A percentile compares a stretch with the other conserved stretches of the same genome.
phyloP scores from a whole-genome alignment of 108 stramenopile genomes.

The Nannochloropsis granulata region DNA sequence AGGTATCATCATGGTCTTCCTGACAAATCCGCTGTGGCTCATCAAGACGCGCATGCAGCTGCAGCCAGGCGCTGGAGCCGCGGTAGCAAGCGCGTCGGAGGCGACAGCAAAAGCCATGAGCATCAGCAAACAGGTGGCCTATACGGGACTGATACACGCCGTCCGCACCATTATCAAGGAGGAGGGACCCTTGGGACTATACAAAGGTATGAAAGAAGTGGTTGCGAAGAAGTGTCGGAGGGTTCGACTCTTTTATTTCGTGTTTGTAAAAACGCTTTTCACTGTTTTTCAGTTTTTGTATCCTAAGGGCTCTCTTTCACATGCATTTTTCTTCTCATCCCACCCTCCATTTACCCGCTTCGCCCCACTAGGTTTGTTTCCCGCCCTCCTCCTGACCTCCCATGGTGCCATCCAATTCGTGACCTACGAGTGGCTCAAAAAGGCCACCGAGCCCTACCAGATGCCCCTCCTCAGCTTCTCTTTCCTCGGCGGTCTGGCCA shows the following conservation, averaged over 20 bases:
- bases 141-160: conserved; percentile 14
- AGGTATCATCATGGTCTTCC: conserved; percentile 72
- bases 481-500: conserved; percentile 17
- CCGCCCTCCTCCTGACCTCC: conserved; percentile 77
- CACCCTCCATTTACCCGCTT: not conserved
- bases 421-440: conserved; percentile 79
- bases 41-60: conserved; percentile 92
- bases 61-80: conserved; percentile 37
- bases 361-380: conserved; percentile 33
- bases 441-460: conserved; percentile 24
- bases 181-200: conserved; percentile 78
- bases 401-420: conserved; percentile 96
- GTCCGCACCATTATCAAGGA: conserved; percentile 58
- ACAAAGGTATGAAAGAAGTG: conserved; percentile 49
- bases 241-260: not conserved
- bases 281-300: too few species aligned
- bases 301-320: too few species aligned
- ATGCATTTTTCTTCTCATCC: too few species aligned
- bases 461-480: conserved; percentile 15
- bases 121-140: not conserved
- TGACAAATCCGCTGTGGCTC: conserved; percentile 96
- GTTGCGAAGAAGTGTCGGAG: not conserved
- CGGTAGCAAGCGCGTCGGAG: not conserved
- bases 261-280: too few species aligned
- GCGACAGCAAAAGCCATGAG: not conserved